A percentile compares a stretch with the other conserved stretches of the same genome.
Conservation (phyloP, 768 basidiomycete genomes). For the Boletus rufocinnamomeus region DNA sequence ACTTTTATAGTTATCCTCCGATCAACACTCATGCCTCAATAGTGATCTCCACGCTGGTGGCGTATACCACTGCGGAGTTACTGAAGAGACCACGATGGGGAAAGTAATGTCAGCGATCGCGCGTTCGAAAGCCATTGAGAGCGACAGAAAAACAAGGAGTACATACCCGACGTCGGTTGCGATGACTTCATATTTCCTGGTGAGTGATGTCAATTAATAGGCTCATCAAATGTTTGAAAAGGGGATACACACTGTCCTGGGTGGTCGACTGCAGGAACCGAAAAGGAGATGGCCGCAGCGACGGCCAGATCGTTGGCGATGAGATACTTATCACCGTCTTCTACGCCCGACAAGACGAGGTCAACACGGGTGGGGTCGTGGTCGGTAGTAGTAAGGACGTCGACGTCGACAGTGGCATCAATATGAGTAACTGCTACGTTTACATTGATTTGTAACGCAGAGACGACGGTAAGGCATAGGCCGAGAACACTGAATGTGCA, state of each 20-base stretch:
- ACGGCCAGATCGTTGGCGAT: neutral
- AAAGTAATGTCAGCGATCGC: too few species aligned
- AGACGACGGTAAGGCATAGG: neutral
- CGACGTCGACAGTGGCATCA: rapidly evolving
- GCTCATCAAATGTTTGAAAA: neutral
- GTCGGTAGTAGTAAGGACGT: neutral
- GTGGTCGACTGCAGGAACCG: neutral
- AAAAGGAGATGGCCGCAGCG: rapidly evolving
- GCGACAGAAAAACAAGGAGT: too few species aligned
- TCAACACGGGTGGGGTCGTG: neutral
- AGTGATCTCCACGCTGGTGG: too few species aligned
- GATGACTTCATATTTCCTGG: too few species aligned
- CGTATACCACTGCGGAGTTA: too few species aligned
- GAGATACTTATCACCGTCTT: neutral
- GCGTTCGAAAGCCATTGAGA: too few species aligned
- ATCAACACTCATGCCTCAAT: too few species aligned
- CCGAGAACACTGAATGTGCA: neutral
- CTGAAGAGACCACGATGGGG: too few species aligned
- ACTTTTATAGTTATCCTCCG: too few species aligned
- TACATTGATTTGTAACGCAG: neutral
- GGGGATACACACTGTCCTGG: neutral
- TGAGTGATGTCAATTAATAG: too few species aligned
- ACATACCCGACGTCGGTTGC: too few species aligned
- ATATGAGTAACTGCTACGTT: rapidly evolving
- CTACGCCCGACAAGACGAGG: neutral